Evolutionary conservation across 352 stramenopile species (phyloP), one percentile per base, ranked within the genome.

Genomic region (Pilasporangium apinafurcum): DNA sequence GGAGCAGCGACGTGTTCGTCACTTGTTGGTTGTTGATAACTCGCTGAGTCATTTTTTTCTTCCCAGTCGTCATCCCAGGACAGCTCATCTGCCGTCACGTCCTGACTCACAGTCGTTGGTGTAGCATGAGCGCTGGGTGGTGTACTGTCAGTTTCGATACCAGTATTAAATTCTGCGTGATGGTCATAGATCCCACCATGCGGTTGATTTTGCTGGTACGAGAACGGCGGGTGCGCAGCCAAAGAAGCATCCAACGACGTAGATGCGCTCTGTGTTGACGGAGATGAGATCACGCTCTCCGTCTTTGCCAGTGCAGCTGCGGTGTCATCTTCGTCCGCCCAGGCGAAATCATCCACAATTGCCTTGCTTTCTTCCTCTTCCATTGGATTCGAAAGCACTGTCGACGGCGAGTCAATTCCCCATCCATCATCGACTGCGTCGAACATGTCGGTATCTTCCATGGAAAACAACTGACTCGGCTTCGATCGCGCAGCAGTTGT

Each of bases 371-470:
- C 53, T 9, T 44, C 27, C 27, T 69, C 56, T 7, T 67, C 51
- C 48, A 33, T 47, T 29, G 65, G 50, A 12, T 65, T 62, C 10
- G 68, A 83, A 12, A 91, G 56, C 48, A 91, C 76, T 3, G 65
- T 62, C 17, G 79, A 83, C 5, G 70, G 79, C 30, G 76, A 92
- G 49, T 87, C 76, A 24, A 65, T 72, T 5, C 76, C 64, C 79
- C 79, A 92, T 2, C 67, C 76, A 28, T 92, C 79, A 36, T 86
- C 72, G 13, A 51, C 48, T n/a, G n/a, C n/a, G 44, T 58, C 79
- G 29, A 86, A 82, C 22, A 74, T 46, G 28, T 89, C 76, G 8
- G 58, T 33, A 22, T 83, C 69, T 29, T 88, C 77, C 71, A 92
- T 92, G 13, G 73, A 83, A 41, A 92, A 87, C 18, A 92, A 53